Percentiles rank a stretch among this genome's conserved stretches.
Evolutionary conservation across 768 basidiomycete genomes (phyloP).

Genomic region (Tylopilus sp.): DNA sequence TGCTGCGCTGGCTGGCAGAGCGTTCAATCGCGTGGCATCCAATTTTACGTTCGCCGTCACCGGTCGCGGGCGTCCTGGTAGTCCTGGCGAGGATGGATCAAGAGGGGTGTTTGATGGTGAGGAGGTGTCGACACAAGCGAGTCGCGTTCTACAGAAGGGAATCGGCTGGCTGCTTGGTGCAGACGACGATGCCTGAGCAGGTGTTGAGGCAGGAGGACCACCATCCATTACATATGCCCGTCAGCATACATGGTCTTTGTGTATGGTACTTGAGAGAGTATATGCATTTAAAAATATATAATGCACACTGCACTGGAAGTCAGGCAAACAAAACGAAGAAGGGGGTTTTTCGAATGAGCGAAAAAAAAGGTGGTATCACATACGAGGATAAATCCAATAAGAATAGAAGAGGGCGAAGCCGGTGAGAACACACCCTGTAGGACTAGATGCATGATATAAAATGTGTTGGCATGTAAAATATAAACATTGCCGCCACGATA

Average conservation of each 20-base stretch:
- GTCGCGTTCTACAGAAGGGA: constrained; percentile 78
- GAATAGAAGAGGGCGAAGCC: constrained; percentile 10
- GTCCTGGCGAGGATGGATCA: constrained; percentile 28
- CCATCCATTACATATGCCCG: constrained; percentile 13
- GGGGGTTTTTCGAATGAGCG: constrained; percentile 20
- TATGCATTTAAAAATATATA: constrained; percentile 22
- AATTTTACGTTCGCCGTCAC: constrained; percentile 70
- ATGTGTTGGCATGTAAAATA: constrained; percentile 11
- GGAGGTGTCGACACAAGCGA: constrained; percentile 72
- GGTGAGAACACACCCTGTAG: constrained; percentile 7
- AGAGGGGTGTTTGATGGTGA: constrained; percentile 46
- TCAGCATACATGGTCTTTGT: constrained; percentile 14
- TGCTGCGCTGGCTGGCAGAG: constrained; percentile 72
- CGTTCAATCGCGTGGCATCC: constrained; percentile 74
- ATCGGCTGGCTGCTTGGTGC: constrained; percentile 96
- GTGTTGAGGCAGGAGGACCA: not conserved
- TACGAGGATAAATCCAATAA: constrained; percentile 29
- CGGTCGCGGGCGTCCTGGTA: constrained; percentile 31
- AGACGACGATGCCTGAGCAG: constrained; percentile 45
- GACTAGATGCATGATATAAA: constrained; percentile 13
- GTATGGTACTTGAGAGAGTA: constrained; percentile 16
- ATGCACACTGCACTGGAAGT: constrained; percentile 23
- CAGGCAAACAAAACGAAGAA: constrained; percentile 28
- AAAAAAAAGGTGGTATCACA: constrained; percentile 16
- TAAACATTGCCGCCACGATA: constrained; percentile 8